Evolutionary conservation across 805 yeast species (phyloP), one percentile per base, ranked within the genome.

Genomic region (Starmerella vaccinii): DNA sequence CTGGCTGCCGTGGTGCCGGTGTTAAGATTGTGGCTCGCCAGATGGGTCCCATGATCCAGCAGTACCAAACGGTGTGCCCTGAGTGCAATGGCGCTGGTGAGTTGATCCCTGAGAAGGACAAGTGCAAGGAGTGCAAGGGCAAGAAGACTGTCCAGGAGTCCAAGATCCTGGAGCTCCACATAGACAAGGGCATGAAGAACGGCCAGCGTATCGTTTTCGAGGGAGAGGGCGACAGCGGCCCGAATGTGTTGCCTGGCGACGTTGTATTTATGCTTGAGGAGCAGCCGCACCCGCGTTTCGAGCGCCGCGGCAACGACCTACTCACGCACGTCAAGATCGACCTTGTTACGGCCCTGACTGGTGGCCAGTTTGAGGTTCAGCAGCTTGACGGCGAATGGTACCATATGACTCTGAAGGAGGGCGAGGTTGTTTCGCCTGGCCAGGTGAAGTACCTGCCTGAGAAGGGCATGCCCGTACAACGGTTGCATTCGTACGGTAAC

Each of bases 1-100:
- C 80, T 47, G 67, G 79, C 35, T 92, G 99, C 81, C 77, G 78
- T 65, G 99, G 99, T 70, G 76, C 77, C 62, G 99, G 99, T 77
- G 71, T 82, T 68, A 85, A 79, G 70, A 82, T 90, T 59, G 83
- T 88, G 59, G 86, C 96, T 48, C 84, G 95, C 74, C 97, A 92
- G 72, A 89, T 92, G 96, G 99, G 99, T 61, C 96, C 95, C 59
- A 87, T 92, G 89, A 84, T 92, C 64, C 99, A 92, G 75, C 84
- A 96, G 76, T 85, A 85, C 80, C 97, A 92, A 74, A 80, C 94
- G 42, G 81, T 80, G 49, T 92, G 99, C 83, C 90, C 84, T 60
- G 81, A 71, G 53, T 92, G 99, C 80, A 71, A 79, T 59, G 98
- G 97, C 66, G 75, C 82, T 53, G 99, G 99, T 67, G 90, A 84